phyloP scores from a whole-genome alignment of 139 green algal genomes.

The Desmodesmus armatus region DNA sequence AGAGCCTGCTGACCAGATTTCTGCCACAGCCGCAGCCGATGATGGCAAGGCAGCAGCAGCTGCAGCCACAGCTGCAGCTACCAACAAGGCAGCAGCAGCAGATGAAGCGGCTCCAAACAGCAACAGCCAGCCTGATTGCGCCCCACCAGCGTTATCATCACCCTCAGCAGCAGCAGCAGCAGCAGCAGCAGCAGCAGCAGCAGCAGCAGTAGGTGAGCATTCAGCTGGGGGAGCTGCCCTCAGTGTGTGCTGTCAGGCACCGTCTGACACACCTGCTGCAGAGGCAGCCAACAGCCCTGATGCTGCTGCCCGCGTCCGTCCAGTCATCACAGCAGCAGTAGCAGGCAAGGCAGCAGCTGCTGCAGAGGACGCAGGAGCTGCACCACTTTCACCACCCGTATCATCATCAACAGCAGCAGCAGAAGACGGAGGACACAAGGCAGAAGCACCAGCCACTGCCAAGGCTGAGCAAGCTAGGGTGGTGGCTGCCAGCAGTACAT shows the following conservation, averaged over 20 bases:
- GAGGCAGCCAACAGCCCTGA: background rate
- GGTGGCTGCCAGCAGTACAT: too few species aligned
- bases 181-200: background rate
- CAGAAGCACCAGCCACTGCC: too few species aligned
- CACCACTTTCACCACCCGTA: background rate
- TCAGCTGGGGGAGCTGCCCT: too few species aligned
- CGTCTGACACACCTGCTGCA: background rate
- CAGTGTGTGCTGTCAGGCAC: background rate
- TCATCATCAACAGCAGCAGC: too few species aligned
- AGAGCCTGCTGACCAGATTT: background rate
- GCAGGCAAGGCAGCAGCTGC: background rate
- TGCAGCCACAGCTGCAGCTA: background rate
- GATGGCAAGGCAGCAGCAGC: background rate
- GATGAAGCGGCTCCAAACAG: too few species aligned
- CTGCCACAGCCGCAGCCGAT: background rate
- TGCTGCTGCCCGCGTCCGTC: background rate
- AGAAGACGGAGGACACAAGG: too few species aligned
- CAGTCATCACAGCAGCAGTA: background rate
- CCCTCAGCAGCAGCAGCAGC: background rate
- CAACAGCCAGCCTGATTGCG: too few species aligned
- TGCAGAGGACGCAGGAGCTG: background rate
- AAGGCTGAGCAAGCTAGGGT: too few species aligned
- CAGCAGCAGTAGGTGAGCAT: background rate
- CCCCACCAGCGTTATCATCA: too few species aligned
- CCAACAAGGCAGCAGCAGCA: background rate